A percentile compares a stretch with the other conserved stretches of the same genome.
Evolutionary conservation across 768 basidiomycete species (phyloP).

Genomic region (Mycena galopus): DNA sequence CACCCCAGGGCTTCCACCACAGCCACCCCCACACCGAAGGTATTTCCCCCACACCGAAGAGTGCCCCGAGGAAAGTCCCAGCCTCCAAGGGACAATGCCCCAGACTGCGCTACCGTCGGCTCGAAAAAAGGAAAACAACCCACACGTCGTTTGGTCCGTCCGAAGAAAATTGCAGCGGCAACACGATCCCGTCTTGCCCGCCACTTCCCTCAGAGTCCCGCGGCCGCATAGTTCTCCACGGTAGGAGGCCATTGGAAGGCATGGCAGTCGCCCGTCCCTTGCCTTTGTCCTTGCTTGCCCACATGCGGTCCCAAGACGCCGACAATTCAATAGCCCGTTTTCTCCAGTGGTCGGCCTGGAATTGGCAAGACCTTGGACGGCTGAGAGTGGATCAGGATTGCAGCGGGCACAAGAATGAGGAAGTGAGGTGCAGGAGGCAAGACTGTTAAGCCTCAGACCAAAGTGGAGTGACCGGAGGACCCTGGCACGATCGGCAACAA

Average conservation of each 20-base stretch:
- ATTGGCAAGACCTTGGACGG: background rate
- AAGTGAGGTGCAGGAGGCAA: background rate
- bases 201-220: conserved; percentile 55
- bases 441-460: conserved; percentile 4
- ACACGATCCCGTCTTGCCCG: conserved; percentile 66
- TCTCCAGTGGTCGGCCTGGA: background rate
- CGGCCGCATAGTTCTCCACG: background rate
- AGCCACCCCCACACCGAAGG: conserved; percentile 31
- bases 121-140: conserved; percentile 47
- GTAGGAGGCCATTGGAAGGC: background rate
- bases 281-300: conserved; percentile 13
- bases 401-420: background rate
- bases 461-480: too few species aligned
- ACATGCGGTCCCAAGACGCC: background rate
- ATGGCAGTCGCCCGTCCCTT: conserved; percentile 21
- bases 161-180: conserved; percentile 69
- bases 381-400: background rate
- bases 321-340: too few species aligned
- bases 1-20: conserved; percentile 20
- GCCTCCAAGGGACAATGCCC: background rate
- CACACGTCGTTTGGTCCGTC: conserved; percentile 71
- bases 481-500: conserved; percentile 4
- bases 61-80: background rate
- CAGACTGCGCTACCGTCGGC: background rate
- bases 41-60: background rate